Conservation (phyloP, 2,329 filamentous ascomycete genomes). For the Acephala macrosclerotiorum region DNA sequence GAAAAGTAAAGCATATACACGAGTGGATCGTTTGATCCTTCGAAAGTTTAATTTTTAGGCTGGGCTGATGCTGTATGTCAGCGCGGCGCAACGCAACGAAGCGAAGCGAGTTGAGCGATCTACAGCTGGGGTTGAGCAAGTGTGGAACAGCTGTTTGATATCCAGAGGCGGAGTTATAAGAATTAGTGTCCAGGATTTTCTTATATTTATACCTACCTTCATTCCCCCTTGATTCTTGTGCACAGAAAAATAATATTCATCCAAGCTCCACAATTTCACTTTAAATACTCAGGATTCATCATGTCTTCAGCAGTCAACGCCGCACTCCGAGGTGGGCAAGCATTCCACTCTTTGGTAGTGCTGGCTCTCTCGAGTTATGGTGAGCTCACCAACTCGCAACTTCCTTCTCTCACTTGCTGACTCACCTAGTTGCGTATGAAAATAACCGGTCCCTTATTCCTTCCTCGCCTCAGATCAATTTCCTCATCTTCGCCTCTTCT, state of each 20-base stretch:
- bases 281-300: neutral
- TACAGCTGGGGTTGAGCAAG: neutral
- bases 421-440: conserved; percentile 1
- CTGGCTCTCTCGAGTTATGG: conserved; percentile 16
- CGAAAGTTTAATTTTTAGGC: neutral
- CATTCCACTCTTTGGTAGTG: conserved; percentile 10
- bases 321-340: conserved; percentile 8
- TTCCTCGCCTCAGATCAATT: conserved; percentile 12
- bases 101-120: neutral
- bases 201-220: neutral
- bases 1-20: conserved; percentile 2
- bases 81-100: neutral
- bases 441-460: conserved; percentile 6
- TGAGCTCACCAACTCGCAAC: neutral
- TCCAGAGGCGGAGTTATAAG: neutral
- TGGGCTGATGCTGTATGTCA: neutral
- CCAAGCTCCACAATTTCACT: neutral
- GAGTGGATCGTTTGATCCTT: conserved; percentile 2
- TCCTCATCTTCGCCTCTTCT: conserved; percentile 11
- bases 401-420: neutral
- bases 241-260: neutral
- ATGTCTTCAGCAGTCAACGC: conserved; percentile 7
- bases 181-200: neutral
- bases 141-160: conserved; percentile 1
- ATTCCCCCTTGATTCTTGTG: neutral